Evolutionary conservation across 345 rosid species (phyloP), one percentile per base, ranked within the genome.

Genomic region (Mallotus nudiflorus): DNA sequence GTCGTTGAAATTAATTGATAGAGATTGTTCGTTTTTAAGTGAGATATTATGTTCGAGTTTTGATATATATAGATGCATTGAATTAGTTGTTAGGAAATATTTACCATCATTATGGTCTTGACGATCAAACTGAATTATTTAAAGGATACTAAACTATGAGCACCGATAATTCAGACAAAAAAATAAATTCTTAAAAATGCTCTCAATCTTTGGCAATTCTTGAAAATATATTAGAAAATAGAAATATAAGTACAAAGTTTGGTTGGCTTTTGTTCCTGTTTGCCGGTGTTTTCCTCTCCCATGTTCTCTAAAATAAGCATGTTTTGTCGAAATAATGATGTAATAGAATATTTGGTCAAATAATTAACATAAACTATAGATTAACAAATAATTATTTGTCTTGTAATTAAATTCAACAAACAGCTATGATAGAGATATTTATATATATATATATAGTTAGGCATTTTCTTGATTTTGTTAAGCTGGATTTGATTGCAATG

Each of bases 301-400:
- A 37, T 52, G 53, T 14, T 71, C 24, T 51, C 33, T 24, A 25
- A 62, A 70, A 67, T 54, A 70, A 45, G 33, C 72, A 56, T n/a
- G 78, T 62, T 79, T 75, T 51, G 80, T 72, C 77, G 71, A 69
- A 73, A 75, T 65, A 56, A 54, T 75, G 70, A 57, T 62, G 75
- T 24, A 51, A 57, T 54, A 45, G 50, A 60, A 60, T 74, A 73
- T 80, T 69, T 74, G 78, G 83, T 83, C 82, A 80, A 75, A 69
- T 66, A 61, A 69, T 59, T 73, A 70, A 52, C 35, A 61, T 63
- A 74, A 24, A 77, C 62, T 60, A 65, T 52, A 40, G 24, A n/a
- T 45, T 11, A 42, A 42, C 4, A 9, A 65, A 35, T 14, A 6
- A 35, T 45, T 20, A 7, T 20, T 14, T 31, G n/a, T n/a, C n/a